Evolutionary conservation across 179 eudicot genomes (phyloP), one percentile per base, ranked within the genome.

Genomic region (Kewa caespitosa): DNA sequence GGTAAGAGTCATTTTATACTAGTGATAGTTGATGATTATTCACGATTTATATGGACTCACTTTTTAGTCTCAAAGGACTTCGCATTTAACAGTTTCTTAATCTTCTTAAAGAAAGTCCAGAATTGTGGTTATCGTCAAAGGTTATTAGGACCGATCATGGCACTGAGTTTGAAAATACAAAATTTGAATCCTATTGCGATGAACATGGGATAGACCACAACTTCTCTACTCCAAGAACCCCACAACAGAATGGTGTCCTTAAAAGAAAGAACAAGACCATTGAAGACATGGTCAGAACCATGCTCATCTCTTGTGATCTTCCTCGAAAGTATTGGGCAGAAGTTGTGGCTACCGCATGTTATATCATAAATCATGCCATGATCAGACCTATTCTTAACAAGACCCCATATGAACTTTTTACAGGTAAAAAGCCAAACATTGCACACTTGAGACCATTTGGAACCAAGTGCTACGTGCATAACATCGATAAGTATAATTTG

Each of bases 331-430:
- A 6, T 31, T n/a, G 43, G 22, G 22, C 22, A 6, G 5, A 20
- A n/a, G n/a, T n/a, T n/a, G n/a, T 68, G 22, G 42, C 39, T 17
- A 68, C 55, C 1, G 1, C 54, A 39, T 68, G 55, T 28, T 41
- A 68, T 20, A 41, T 68, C 3, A 13, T 11, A 2, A 68, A 68
- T 39, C 6, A 20, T 3, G 22, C 7, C 8, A 38, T 41, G 28
- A n/a, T 68, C 17, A 68, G 34, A 27, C 32, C 31, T 3, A 9
- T 68, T 15, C 20, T 41, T 0, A 23, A 41, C 6, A 68, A 68
- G 28, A 68, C 72, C 7, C 32, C 55, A 13, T 68, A 68, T 8
- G 88, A 85, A 60, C 85, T 81, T 88, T 83, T 85, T n/a, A n/a
- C n/a, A n/a, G n/a, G n/a, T n/a, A n/a, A n/a, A n/a, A n/a, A n/a